phyloP scores from a whole-genome alignment of 2,329 filamentous ascomycete genomes.

The Fusarium sp. region DNA sequence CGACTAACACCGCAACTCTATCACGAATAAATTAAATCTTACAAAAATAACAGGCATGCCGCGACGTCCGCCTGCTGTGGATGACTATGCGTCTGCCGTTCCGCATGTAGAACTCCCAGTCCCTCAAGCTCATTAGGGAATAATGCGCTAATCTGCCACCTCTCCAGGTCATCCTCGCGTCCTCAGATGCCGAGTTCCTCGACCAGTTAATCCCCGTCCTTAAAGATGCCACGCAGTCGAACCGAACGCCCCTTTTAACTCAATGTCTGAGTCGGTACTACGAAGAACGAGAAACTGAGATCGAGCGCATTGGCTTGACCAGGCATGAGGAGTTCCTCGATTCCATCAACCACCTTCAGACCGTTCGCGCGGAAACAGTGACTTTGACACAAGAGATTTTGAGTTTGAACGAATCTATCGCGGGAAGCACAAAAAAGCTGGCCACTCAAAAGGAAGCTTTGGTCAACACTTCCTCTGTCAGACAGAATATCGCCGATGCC shows the following conservation, averaged over 20 bases:
- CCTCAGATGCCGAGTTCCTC: slow-evolving; percentile 92
- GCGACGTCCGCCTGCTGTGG: slow-evolving; percentile 60
- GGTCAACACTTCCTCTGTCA: slow-evolving; percentile 90
- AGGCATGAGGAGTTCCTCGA: slow-evolving; percentile 97
- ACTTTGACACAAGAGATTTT: slow-evolving; percentile 90
- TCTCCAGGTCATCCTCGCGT: slow-evolving; percentile 86
- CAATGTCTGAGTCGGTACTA: slow-evolving; percentile 81
- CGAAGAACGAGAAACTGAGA: slow-evolving; percentile 87
- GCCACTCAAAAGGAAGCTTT: slow-evolving; percentile 94
- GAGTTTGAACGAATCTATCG: slow-evolving; percentile 92
- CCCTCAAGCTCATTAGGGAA: slow-evolving; percentile 18
- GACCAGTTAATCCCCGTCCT: slow-evolving; percentile 95
- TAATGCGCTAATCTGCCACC: slow-evolving; percentile 20
- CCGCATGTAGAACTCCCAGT: slow-evolving; percentile 56
- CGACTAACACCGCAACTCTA: slow-evolving; percentile 22
- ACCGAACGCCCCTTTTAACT: slow-evolving; percentile 78
- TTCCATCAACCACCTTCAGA: slow-evolving; percentile 94
- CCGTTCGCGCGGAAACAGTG: slow-evolving; percentile 91
- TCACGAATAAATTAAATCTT: slow-evolving; percentile 20
- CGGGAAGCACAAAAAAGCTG: slow-evolving; percentile 92
- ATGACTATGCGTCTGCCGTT: slow-evolving; percentile 63
- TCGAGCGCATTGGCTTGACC: slow-evolving; percentile 92
- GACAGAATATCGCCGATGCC: slow-evolving; percentile 96
- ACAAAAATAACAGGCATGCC: slow-evolving; percentile 54
- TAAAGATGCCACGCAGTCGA: slow-evolving; percentile 85